Evolutionary conservation across 2,329 filamentous ascomycete genomes (phyloP).

Genomic region (Pestalotiopsis fici): DNA sequence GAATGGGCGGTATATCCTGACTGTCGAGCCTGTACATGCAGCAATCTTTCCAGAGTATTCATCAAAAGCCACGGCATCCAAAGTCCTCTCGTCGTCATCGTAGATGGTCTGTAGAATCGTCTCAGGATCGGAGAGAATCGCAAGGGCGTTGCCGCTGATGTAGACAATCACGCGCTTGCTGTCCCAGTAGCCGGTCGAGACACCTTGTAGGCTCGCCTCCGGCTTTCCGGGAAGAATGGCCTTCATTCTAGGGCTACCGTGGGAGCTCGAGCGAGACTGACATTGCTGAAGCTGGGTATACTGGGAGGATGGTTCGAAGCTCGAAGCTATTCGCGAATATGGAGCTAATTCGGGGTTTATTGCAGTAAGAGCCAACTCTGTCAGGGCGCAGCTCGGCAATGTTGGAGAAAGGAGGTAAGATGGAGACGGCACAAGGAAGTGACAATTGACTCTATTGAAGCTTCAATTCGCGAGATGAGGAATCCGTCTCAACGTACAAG

Average conservation of each 20-base stretch:
- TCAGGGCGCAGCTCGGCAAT: background rate
- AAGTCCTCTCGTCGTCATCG: conserved; percentile 67
- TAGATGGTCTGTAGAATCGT: conserved; percentile 88
- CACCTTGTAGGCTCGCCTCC: conserved; percentile 46
- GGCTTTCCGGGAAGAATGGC: conserved; percentile 50
- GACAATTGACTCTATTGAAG: background rate
- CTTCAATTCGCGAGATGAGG: background rate
- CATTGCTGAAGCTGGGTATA: conserved; percentile 21
- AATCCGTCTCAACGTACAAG: background rate
- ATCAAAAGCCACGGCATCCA: conserved; percentile 81
- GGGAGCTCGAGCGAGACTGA: conserved; percentile 19
- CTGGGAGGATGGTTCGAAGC: background rate
- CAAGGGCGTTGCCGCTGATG: conserved; percentile 84
- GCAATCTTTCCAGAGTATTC: conserved; percentile 84
- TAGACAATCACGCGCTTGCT: conserved; percentile 56
- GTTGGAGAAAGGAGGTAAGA: background rate
- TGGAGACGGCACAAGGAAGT: background rate
- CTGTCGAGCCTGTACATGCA: conserved; percentile 63
- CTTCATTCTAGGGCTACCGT: conserved; percentile 41
- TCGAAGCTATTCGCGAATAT: background rate
- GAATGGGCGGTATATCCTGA: conserved; percentile 78
- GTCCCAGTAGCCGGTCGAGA: conserved; percentile 48
- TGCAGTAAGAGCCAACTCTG: background rate
- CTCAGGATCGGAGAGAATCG: conserved; percentile 75
- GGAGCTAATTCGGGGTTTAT: conserved; percentile 1